These are phyloP conservation scores for Quercus tomentella DNA, from an alignment of 331 rosid species.

Conservation along the genomic window DNA sequence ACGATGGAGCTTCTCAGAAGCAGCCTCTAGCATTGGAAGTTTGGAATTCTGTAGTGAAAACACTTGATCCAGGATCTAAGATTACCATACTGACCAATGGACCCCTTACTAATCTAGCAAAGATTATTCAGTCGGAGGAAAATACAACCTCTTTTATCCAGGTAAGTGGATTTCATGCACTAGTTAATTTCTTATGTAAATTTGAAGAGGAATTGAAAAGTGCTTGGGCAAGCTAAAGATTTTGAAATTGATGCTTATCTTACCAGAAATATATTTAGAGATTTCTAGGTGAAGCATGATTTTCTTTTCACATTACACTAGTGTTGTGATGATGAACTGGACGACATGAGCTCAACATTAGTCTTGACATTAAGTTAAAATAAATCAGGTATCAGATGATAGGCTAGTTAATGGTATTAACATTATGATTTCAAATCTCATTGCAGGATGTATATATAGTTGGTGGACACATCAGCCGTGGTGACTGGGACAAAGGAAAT, in stretches of 20 bases:
- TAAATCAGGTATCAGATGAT: not conserved
- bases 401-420: not conserved
- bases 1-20: constrained; percentile 61
- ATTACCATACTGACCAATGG: constrained; percentile 81
- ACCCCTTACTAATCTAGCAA: constrained; percentile 86
- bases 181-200: too few species aligned
- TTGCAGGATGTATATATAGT: constrained; percentile 73
- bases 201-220: too few species aligned
- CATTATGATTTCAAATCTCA: not conserved
- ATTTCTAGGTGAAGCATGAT: not conserved
- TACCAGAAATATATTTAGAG: too few species aligned
- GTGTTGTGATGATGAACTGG: not conserved
- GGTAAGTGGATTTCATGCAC: constrained; percentile 33
- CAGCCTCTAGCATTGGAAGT: constrained; percentile 69
- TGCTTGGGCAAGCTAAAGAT: too few species aligned
- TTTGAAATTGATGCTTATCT: too few species aligned
- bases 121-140: constrained; percentile 36
- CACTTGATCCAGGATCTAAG: constrained; percentile 50
- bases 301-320: not conserved
- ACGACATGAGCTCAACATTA: not conserved
- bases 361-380: not conserved
- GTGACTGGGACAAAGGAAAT: constrained; percentile 56
- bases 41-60: constrained; percentile 58
- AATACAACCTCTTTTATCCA: constrained; percentile 50
- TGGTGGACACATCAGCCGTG: constrained; percentile 70